phyloP scores from a whole-genome alignment of 139 green algal genomes.

The Astrephomene gubernaculifera region DNA sequence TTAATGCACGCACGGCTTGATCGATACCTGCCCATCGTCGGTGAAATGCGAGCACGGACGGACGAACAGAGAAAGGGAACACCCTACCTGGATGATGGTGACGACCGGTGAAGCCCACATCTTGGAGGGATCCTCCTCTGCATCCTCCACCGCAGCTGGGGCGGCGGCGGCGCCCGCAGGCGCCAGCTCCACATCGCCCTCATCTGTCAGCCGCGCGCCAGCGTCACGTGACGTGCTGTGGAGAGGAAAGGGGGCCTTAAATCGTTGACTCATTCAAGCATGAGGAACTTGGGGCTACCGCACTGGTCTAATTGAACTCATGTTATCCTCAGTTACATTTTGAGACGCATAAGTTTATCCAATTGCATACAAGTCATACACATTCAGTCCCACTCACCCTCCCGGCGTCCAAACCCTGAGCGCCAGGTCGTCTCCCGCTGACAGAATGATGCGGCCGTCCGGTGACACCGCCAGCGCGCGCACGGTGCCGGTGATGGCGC shows the following conservation, averaged over 20 bases:
- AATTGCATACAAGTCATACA: not conserved
- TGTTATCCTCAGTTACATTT: too few species aligned
- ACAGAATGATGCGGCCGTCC: constrained; percentile 20
- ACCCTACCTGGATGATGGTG: not conserved
- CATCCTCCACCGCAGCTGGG: not conserved
- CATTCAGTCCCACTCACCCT: not conserved
- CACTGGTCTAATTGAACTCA: too few species aligned
- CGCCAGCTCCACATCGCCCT: too few species aligned
- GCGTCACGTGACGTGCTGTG: too few species aligned
- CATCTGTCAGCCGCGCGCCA: too few species aligned
- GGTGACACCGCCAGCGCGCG: constrained; percentile 25
- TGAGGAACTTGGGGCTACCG: not conserved
- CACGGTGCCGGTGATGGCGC: constrained; percentile 20
- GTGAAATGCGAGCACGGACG: too few species aligned
- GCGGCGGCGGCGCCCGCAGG: too few species aligned
- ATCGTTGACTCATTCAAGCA: not conserved
- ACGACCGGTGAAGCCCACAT: not conserved
- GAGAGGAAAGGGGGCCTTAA: too few species aligned
- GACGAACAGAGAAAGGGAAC: too few species aligned
- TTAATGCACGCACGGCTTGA: too few species aligned
- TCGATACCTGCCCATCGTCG: too few species aligned
- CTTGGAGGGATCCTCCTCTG: not conserved
- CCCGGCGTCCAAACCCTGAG: constrained; percentile 10
- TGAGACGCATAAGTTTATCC: not conserved
- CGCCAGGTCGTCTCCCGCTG: constrained; percentile 35